Conservation (phyloP, 129 eudicot species). For the Solidago caesia region DNA sequence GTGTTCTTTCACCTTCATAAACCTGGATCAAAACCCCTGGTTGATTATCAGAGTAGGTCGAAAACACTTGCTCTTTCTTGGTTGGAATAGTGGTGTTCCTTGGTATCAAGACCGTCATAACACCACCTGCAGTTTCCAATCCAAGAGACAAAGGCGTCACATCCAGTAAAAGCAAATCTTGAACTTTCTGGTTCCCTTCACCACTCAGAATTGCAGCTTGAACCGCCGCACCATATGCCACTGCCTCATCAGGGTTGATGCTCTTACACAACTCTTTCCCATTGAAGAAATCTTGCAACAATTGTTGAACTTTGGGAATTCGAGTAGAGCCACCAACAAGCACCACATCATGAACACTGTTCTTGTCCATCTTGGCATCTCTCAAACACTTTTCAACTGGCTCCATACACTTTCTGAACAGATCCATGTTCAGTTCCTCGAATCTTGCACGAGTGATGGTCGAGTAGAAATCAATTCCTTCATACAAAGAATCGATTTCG, state of each 20-base stretch:
- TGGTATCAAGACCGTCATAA: not conserved
- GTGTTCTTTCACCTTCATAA: not conserved
- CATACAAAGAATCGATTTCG: not conserved
- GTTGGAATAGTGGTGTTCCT: not conserved
- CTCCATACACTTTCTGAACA: not conserved
- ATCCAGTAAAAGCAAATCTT: not conserved
- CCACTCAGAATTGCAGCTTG: not conserved
- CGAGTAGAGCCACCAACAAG: conserved; percentile 5
- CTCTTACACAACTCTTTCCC: not conserved
- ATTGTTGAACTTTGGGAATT: not conserved
- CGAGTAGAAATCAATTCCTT: not conserved
- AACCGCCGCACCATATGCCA: not conserved
- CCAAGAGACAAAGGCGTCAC: not conserved
- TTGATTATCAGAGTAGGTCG: not conserved
- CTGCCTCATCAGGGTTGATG: not conserved
- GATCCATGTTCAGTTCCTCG: not conserved
- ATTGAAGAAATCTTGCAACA: not conserved
- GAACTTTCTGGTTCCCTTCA: not conserved
- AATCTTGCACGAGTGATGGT: not conserved
- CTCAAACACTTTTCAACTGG: not conserved
- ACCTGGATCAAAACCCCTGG: not conserved
- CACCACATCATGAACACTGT: not conserved
- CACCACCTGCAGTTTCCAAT: not conserved
- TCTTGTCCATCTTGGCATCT: not conserved
- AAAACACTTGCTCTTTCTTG: not conserved